These are phyloP conservation scores for Sherardia arvensis DNA, from an alignment of 257 asterid genomes.

Conservation along the genomic window DNA sequence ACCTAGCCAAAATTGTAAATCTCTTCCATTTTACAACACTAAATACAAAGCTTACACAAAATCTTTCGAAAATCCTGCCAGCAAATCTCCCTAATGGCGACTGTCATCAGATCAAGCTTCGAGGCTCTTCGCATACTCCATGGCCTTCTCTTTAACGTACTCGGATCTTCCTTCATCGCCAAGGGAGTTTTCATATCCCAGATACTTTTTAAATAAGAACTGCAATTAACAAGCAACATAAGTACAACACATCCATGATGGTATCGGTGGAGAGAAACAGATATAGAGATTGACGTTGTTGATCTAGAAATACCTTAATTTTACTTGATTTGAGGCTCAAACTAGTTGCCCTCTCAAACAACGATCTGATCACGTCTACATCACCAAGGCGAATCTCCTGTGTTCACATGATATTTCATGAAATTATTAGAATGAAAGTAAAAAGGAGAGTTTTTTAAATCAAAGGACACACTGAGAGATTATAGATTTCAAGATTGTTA, in stretches of 20 bases:
- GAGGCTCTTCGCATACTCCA: conserved; percentile 63
- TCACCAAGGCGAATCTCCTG: conserved; percentile 88
- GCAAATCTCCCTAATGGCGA: no score
- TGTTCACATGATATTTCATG: conserved; percentile 11
- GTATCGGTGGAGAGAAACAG: neutral
- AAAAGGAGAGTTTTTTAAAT: neutral
- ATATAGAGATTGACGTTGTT: neutral
- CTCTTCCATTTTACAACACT: neutral
- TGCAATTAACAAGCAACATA: conserved; percentile 24
- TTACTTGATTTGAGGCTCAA: conserved; percentile 77
- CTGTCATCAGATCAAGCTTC: conserved; percentile 25
- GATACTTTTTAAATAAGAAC: conserved; percentile 84
- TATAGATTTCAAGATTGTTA: conserved; percentile 16
- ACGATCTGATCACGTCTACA: conserved; percentile 60
- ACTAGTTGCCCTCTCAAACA: conserved; percentile 88
- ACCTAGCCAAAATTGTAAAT: neutral
- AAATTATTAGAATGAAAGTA: conserved; percentile 2
- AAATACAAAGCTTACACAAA: neutral
- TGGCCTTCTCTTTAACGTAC: conserved; percentile 67
- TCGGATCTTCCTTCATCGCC: conserved; percentile 61
- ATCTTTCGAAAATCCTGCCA: neutral
- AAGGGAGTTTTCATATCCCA: conserved; percentile 52
- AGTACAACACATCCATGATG: neutral
- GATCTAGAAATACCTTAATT: conserved; percentile 51
- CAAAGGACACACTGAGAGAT: neutral